A percentile compares a stretch with the other conserved stretches of the same genome.
Conservation (phyloP, 108 stramenopile species). For the Hondaea fermentalgiana region DNA sequence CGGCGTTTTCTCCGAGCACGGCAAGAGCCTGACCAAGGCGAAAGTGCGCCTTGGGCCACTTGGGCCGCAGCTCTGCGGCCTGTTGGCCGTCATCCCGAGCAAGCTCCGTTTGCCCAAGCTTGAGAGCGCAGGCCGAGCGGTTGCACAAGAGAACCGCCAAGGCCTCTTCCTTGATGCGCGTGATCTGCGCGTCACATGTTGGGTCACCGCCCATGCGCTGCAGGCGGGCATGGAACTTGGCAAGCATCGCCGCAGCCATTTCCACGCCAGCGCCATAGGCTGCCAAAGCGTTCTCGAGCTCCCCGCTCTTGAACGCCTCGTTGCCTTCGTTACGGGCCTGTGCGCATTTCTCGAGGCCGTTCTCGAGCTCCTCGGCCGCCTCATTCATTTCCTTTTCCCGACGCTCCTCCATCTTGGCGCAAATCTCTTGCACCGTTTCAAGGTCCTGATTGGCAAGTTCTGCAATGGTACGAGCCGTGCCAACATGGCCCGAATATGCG, state of each 20-base stretch:
- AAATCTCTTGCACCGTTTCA: background rate
- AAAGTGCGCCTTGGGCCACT: background rate
- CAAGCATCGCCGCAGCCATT: background rate
- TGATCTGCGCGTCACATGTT: background rate
- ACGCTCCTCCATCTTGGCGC: background rate
- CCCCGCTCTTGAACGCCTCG: background rate
- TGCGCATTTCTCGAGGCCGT: background rate
- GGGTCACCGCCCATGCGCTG: background rate
- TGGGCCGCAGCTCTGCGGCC: background rate
- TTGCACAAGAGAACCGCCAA: background rate
- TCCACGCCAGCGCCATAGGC: background rate
- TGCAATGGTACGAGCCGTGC: background rate
- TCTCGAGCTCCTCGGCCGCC: background rate
- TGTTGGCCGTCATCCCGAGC: background rate
- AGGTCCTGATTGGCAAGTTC: background rate
- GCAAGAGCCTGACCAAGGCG: background rate
- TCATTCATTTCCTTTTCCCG: background rate
- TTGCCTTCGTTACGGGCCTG: background rate
- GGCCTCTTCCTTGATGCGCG: background rate
- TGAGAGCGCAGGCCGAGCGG: conserved; percentile 3
- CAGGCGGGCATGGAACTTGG: background rate
- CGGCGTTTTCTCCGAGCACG: background rate
- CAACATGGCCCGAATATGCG: background rate
- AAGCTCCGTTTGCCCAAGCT: background rate
- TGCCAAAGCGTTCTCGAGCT: background rate